Conservation (phyloP, 2,329 filamentous ascomycete genomes). For the Pseudophaeomoniella oleicola region DNA sequence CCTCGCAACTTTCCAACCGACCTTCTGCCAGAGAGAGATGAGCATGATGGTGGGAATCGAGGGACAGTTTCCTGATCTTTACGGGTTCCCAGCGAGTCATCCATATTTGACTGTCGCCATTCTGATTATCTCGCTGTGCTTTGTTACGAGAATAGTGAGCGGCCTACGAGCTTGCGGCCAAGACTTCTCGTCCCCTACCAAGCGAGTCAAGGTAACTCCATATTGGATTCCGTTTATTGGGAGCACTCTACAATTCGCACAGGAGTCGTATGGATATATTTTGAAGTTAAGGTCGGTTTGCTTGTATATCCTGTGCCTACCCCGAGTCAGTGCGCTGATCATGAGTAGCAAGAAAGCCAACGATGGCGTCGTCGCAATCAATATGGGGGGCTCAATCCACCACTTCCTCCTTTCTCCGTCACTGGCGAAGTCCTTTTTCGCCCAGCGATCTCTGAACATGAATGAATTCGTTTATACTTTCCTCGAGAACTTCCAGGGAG, state of each 20-base stretch:
- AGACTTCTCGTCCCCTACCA: conserved; percentile 11
- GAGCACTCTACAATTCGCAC: conserved; percentile 35
- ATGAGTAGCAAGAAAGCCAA: conserved; percentile 5
- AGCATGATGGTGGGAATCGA: too few species aligned
- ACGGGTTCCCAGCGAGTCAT: conserved; percentile 2
- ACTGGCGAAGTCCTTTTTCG: conserved; percentile 21
- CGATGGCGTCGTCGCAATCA: conserved; percentile 6
- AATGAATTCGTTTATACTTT: conserved; percentile 10
- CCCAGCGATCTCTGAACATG: conserved; percentile 16
- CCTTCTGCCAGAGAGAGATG: too few species aligned
- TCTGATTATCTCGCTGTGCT: conserved; percentile 11
- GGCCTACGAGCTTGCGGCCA: conserved; percentile 12
- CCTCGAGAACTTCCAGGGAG: conserved; percentile 28
- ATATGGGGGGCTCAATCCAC: conserved; percentile 27
- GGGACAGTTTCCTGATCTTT: conserved; percentile 3
- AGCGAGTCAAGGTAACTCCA: conserved; percentile 32
- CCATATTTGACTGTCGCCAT: conserved; percentile 4
- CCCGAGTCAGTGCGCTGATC: neutral
- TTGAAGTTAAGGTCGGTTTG: conserved; percentile 23
- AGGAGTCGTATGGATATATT: conserved; percentile 30
- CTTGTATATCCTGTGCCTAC: conserved; percentile 1
- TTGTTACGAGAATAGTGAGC: conserved; percentile 23
- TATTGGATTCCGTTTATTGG: conserved; percentile 48
- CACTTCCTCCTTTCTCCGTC: conserved; percentile 35
- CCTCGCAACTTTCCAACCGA: too few species aligned